A percentile compares a stretch with the other conserved stretches of the same genome.
Evolutionary conservation across 2,329 filamentous ascomycete genomes (phyloP).

Genomic region (Pseudogymnoascus sp.): DNA sequence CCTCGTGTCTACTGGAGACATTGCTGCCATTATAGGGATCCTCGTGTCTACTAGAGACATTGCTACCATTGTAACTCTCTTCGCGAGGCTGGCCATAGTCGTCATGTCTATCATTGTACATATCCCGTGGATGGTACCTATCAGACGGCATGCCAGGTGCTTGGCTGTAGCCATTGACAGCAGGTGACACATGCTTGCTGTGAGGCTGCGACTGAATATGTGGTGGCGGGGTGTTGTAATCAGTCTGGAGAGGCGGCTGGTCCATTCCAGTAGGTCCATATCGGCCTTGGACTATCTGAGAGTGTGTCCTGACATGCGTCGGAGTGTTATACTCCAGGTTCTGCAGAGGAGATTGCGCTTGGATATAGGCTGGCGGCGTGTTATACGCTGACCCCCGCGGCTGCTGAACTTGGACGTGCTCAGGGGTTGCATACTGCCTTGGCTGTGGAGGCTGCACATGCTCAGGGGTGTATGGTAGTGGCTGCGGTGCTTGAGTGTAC

Average conservation of each 20-base stretch:
- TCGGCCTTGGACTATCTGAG: not conserved
- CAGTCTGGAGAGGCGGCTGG: not conserved
- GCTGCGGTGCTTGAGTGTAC: not conserved
- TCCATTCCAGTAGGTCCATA: constrained; percentile 1
- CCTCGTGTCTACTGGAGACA: not conserved
- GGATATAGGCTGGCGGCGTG: constrained; percentile 36
- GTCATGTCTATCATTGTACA: not conserved
- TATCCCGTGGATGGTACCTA: not conserved
- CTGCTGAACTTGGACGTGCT: constrained; percentile 35
- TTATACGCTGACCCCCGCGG: constrained; percentile 34
- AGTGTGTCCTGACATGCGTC: constrained; percentile 4
- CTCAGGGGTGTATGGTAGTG: not conserved
- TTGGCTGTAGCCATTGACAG: not conserved
- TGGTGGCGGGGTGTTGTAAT: not conserved
- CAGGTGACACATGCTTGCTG: constrained; percentile 1
- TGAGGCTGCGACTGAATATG: constrained; percentile 18
- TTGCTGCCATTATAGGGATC: not conserved
- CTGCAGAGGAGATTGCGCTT: constrained; percentile 47
- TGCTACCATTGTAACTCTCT: not conserved
- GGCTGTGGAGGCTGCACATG: constrained; percentile 19
- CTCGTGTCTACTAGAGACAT: not conserved
- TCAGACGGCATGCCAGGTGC: not conserved
- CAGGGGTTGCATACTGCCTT: constrained; percentile 30
- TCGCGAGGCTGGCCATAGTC: not conserved
- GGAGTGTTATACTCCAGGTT: constrained; percentile 36